Evolutionary conservation across 2,329 filamentous ascomycete species (phyloP), one percentile per base, ranked within the genome.

Genomic region (Aspergillus sp.): DNA sequence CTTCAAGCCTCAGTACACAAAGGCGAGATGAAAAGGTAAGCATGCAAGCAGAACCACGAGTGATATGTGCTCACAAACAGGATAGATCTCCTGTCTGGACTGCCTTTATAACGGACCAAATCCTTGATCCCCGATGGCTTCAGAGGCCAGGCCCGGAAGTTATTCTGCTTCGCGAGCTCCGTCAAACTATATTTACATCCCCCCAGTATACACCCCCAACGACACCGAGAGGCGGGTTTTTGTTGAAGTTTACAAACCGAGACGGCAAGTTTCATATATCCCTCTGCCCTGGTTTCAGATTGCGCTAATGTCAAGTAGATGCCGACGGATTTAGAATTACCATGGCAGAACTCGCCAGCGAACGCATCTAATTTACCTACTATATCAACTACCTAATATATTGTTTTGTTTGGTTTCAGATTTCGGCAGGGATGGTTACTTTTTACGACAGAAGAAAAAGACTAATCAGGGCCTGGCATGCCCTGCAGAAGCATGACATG

Each of bases 41-140:
- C 33, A 9, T 39, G 37, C 22, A 48, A 5, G 4, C 4, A 5
- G 15, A 7, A 8, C 11, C 3, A 15, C 17, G 42, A 30, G 11
- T 12, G 5, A 5, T 8, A 8, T 13, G 34, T 24, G 19, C n/a
- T 33, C 44, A 56, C 46, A 34, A 40, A 20, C 39, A 11, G 13
- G 1, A 17, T 49, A 80, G 78, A 19, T 80, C 82, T 2, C 84
- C 85, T 0, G 81, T 87, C 55, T 87, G 85, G 85, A 87, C 83
- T 2, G 81, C 82, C 0, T 85, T 84, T 59, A 75, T 84, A 19
- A 81, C 80, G 1, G 70, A 78, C 22, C 77, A 80, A 54, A 70
- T 83, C 34, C 70, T 72, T 27, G 73, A 76, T 51, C 75, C 70
- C 5, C 73, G 71, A 34, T 86, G 83, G 82, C 75, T 82, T 57